phyloP scores from a whole-genome alignment of 2,329 filamentous ascomycete genomes.

The Fusarium hainanense region DNA sequence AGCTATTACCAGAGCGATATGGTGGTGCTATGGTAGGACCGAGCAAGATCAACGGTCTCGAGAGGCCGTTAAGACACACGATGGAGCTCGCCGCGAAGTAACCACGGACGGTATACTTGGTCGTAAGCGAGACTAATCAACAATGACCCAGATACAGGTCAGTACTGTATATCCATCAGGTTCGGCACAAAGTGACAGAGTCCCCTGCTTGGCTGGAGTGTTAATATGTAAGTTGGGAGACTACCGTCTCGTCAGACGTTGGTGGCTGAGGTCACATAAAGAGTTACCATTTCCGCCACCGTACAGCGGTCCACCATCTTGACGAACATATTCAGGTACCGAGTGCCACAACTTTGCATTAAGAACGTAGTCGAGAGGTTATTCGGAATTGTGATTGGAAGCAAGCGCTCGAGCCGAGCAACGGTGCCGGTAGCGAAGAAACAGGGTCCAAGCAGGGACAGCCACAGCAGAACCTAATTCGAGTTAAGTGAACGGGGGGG shows the following conservation, averaged over 20 bases:
- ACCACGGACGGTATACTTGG: neutral
- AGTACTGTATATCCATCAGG: conserved; percentile 12
- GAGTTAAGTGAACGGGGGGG: neutral
- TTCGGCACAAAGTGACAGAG: conserved; percentile 8
- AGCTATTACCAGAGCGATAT: neutral
- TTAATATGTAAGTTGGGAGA: conserved; percentile 18
- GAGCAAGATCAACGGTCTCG: conserved; percentile 1
- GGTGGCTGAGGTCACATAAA: conserved; percentile 32
- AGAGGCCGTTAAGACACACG: conserved; percentile 25
- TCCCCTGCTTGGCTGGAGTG: conserved; percentile 20
- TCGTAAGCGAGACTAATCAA: neutral
- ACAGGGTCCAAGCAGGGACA: conserved; percentile 33
- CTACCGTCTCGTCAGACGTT: conserved; percentile 12
- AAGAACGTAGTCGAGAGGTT: conserved; percentile 11
- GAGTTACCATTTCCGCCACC: conserved; percentile 31
- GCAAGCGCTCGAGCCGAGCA: conserved; percentile 23
- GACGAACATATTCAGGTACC: conserved; percentile 37
- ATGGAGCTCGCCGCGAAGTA: conserved; percentile 6
- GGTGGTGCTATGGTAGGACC: neutral
- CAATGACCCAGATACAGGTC: conserved; percentile 5
- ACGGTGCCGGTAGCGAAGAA: conserved; percentile 33
- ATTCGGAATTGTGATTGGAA: conserved; percentile 29
- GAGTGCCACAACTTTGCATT: conserved; percentile 32
- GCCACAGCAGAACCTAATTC: conserved; percentile 30
- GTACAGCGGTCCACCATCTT: conserved; percentile 28